Conservation (phyloP, 805 yeast species). For the Lachancea sp. region DNA sequence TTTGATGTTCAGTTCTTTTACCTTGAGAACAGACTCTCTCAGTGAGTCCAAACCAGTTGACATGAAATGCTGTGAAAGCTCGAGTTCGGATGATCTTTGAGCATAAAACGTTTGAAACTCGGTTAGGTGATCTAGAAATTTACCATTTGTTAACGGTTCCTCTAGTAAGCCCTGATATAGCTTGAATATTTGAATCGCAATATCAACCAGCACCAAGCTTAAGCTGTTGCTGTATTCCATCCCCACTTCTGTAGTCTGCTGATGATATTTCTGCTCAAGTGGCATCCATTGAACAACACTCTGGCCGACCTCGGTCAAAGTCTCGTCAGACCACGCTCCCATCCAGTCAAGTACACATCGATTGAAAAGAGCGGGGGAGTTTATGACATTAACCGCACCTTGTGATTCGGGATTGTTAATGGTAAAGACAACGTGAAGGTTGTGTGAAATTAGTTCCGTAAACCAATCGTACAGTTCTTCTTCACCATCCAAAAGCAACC, state of each 20-base stretch:
- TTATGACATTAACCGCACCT: slow-evolving; percentile 41
- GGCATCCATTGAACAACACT: slow-evolving; percentile 42
- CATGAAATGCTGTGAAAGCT: slow-evolving; percentile 64
- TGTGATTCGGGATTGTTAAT: slow-evolving; percentile 45
- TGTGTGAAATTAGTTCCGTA: slow-evolving; percentile 53
- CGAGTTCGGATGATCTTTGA: slow-evolving; percentile 43
- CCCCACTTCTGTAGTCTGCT: slow-evolving; percentile 25
- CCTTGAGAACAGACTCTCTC: slow-evolving; percentile 69
- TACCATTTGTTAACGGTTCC: slow-evolving; percentile 41
- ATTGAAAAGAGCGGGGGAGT: slow-evolving; percentile 86
- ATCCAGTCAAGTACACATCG: slow-evolving; percentile 85
- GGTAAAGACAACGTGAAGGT: slow-evolving; percentile 79
- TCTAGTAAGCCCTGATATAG: background rate
- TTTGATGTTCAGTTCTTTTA: slow-evolving; percentile 48
- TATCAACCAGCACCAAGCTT: slow-evolving; percentile 36
- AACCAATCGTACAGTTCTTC: slow-evolving; percentile 77
- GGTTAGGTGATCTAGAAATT: slow-evolving; percentile 45
- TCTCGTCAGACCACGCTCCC: slow-evolving; percentile 66
- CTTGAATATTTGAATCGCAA: slow-evolving; percentile 44
- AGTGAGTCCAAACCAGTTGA: slow-evolving; percentile 68
- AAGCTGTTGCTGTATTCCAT: background rate
- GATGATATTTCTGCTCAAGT: slow-evolving; percentile 34
- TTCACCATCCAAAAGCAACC: slow-evolving; percentile 55
- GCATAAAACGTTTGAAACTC: slow-evolving; percentile 41
- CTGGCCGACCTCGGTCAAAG: slow-evolving; percentile 47